phyloP scores from a whole-genome alignment of 345 rosid species.

The Pistacia vera region DNA sequence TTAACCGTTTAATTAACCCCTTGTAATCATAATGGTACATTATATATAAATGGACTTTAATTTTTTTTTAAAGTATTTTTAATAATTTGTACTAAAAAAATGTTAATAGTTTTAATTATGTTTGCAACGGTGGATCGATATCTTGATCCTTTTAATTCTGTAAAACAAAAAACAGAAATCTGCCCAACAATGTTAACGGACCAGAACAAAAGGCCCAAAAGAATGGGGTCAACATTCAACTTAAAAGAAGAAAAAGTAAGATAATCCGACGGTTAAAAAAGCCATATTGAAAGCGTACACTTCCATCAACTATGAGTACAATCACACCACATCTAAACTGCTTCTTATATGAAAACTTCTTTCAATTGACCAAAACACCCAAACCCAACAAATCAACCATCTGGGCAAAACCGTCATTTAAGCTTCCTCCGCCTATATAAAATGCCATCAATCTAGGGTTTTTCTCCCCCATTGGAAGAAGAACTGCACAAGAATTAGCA shows the following conservation, averaged over 20 bases:
- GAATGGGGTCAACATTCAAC: not conserved
- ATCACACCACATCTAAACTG: not conserved
- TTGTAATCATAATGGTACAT: too few relatives aligned
- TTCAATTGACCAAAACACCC: not conserved
- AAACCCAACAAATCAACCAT: rapidly evolving
- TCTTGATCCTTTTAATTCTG: too few relatives aligned
- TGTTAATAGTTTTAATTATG: too few relatives aligned
- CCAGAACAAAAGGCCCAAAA: too few relatives aligned
- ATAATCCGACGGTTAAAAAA: not conserved
- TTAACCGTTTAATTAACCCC: too few relatives aligned
- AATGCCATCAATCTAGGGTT: conserved; percentile 3
- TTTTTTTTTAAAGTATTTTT: too few relatives aligned
- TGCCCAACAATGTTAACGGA: too few relatives aligned
- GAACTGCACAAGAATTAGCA: not conserved
- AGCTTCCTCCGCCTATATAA: not conserved
- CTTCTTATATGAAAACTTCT: too few relatives aligned
- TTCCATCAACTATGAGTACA: not conserved
- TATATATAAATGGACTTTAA: too few relatives aligned
- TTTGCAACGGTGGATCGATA: too few relatives aligned
- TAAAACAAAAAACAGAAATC: too few relatives aligned
- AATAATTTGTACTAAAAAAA: too few relatives aligned
- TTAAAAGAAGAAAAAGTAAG: not conserved
- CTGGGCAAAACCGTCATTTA: conserved; percentile 13
- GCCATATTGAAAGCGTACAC: not conserved
- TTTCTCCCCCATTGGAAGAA: not conserved